Base-by-base conservation (phyloP, 2,329 filamentous ascomycete species). In the Ustulina deusta region DNA sequence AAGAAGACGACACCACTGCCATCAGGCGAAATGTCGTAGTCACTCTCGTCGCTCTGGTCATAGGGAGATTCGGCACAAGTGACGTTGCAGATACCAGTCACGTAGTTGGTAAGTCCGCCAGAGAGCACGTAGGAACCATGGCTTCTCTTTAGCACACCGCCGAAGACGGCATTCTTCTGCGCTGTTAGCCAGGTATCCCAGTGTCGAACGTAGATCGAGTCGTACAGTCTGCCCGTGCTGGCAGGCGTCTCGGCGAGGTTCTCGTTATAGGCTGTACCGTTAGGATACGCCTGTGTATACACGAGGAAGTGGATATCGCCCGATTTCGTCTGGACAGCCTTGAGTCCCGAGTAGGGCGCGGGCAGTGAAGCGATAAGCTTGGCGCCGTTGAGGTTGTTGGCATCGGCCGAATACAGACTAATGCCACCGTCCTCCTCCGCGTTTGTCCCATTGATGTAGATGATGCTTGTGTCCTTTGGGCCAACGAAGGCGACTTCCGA, bases 161-260 rank as follows among this genome's bases (percentile, higher is more conserved):
- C 85, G 77, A 88, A 91, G 44, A 91, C 81, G 29, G 86, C 82
- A 67, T 89, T 87, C 70, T 84, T 86, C 70, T 87, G 81, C 1
- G 84, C 80, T 0, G 83, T 84, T 17, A 88, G 79, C 73, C 84
- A 90, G 48, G 80, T 80, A 71, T 89, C 87, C 87, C 87, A 90
- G 73, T 90, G 87, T 1, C 87, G 83, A 17, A 88, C 84, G 64
- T 87, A 89, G 61, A 86, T 82, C 9, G 83, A 83, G 51, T 84
- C 83, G 72, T 89, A 89, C 57, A 89, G 82, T 49, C 84, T 83
- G 2, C 85, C 87, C 22, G 83, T 81, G 68, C 85, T 85, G 15
- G 79, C 76, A 7, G 82, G 79, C 40, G 82, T 81, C 48, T 80
- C 77, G 1, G 81, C 85, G 13, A 83, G 77, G 52, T 84, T 79